These are phyloP conservation scores for Xylaria scruposa DNA, from an alignment of 495 filamentous ascomycete species.

Conservation along the genomic window DNA sequence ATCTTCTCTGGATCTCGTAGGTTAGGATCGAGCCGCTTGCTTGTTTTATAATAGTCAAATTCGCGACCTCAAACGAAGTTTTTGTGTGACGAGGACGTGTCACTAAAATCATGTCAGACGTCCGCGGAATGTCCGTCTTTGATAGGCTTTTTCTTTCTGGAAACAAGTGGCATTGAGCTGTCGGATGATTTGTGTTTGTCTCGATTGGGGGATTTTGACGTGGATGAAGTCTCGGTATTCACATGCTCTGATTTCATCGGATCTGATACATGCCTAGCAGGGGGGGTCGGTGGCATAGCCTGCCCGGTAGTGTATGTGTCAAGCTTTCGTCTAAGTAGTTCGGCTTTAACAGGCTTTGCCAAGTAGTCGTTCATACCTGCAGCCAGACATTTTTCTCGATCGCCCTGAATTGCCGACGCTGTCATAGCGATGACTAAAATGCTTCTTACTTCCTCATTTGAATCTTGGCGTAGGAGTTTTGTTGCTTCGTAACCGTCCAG, in stretches of 20 bases:
- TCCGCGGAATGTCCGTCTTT: not conserved
- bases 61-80: not conserved
- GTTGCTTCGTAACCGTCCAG: constrained; percentile 95
- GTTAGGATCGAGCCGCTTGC: not conserved
- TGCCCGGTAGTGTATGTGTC: constrained; percentile 62
- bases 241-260: constrained; percentile 25
- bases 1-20: not conserved
- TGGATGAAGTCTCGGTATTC: constrained; percentile 22
- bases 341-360: constrained; percentile 83
- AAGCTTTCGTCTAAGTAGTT: constrained; percentile 75
- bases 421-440: constrained; percentile 94
- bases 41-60: not conserved
- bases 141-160: not conserved
- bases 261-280: constrained; percentile 26
- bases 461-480: constrained; percentile 75
- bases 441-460: constrained; percentile 72
- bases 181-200: constrained; percentile 17
- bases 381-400: constrained; percentile 88
- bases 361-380: constrained; percentile 97
- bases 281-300: constrained; percentile 38
- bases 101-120: not conserved
- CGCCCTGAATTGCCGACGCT: constrained; percentile 87
- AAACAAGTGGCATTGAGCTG: constrained; percentile 6
- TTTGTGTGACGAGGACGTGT: not conserved
- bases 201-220: constrained; percentile 23